Conservation (phyloP, 148 eudicot genomes). For the Polygonum maritimum region DNA sequence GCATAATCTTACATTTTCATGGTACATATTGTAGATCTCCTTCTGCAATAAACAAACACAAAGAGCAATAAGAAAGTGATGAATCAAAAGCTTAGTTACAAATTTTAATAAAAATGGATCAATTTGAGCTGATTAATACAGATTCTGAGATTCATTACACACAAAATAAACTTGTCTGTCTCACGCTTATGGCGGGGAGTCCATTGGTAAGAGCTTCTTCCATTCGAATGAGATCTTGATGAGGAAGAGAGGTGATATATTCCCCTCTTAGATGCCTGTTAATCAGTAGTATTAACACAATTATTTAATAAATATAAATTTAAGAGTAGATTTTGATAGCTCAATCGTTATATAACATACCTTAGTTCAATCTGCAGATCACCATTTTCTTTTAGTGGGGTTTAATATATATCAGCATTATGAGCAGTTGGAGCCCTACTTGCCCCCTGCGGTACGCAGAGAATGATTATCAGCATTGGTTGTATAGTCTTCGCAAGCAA, state of each 20-base stretch:
- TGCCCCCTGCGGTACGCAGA: too few relatives aligned
- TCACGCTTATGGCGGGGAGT: constrained; percentile 25
- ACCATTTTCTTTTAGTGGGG: constrained; percentile 78
- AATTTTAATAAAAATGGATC: background rate
- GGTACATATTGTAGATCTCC: constrained; percentile 34
- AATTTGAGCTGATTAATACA: background rate
- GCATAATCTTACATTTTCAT: constrained; percentile 40
- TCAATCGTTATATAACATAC: constrained; percentile 16
- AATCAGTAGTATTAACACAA: background rate
- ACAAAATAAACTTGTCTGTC: constrained; percentile 31
- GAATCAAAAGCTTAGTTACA: background rate
- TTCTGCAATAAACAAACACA: constrained; percentile 24
- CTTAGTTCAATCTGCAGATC: constrained; percentile 67
- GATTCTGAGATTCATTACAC: background rate
- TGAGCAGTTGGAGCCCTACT: too few relatives aligned
- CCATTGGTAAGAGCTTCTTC: constrained; percentile 61
- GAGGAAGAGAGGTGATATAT: constrained; percentile 48
- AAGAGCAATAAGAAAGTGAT: background rate
- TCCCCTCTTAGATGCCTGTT: constrained; percentile 74
- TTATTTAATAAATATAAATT: background rate
- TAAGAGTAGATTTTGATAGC: background rate
- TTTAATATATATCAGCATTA: too few relatives aligned
- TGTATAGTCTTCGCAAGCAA: too few relatives aligned
- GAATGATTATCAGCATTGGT: too few relatives aligned
- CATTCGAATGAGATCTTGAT: constrained; percentile 48